phyloP scores from a whole-genome alignment of 805 yeast species.

The Pichia membranifaciens region DNA sequence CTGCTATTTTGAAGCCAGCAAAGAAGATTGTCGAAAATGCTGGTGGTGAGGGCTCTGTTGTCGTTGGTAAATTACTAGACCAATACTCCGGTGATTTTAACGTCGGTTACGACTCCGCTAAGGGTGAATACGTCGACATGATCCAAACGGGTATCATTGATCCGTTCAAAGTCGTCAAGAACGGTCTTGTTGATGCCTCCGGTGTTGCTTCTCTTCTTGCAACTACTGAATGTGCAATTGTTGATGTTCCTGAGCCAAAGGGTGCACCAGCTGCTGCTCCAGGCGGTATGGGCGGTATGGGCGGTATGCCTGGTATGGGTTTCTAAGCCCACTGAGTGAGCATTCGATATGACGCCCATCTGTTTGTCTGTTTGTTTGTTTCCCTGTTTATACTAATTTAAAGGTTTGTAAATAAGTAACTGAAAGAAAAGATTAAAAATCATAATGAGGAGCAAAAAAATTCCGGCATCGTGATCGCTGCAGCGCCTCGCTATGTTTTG shows the following conservation, averaged over 20 bases:
- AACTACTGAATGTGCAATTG: slow-evolving; percentile 97
- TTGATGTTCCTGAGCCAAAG: slow-evolving; percentile 85
- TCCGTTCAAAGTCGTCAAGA: slow-evolving; percentile 96
- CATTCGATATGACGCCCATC: too few relatives aligned
- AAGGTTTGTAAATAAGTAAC: not conserved
- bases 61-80: slow-evolving; percentile 80
- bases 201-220: slow-evolving; percentile 97
- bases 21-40: slow-evolving; percentile 94
- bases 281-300: slow-evolving; percentile 47
- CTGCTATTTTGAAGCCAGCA: slow-evolving; percentile 94
- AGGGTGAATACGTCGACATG: slow-evolving; percentile 94
- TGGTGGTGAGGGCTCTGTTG: slow-evolving; percentile 95
- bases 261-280: slow-evolving; percentile 44
- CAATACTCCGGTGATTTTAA: slow-evolving; percentile 65
- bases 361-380: not conserved
- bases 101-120: slow-evolving; percentile 86
- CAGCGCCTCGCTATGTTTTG: too few relatives aligned
- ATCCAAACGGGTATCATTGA: slow-evolving; percentile 95
- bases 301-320: slow-evolving; percentile 35
- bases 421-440: not conserved
- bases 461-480: too few relatives aligned
- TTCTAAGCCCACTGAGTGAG: slow-evolving; percentile 10
- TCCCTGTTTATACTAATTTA: too few relatives aligned
- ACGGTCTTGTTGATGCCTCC: slow-evolving; percentile 91
- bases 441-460: too few relatives aligned